Evolutionary conservation across 1,139 yeast species (phyloP).

Genomic region (Debaryomyces fabryi): DNA sequence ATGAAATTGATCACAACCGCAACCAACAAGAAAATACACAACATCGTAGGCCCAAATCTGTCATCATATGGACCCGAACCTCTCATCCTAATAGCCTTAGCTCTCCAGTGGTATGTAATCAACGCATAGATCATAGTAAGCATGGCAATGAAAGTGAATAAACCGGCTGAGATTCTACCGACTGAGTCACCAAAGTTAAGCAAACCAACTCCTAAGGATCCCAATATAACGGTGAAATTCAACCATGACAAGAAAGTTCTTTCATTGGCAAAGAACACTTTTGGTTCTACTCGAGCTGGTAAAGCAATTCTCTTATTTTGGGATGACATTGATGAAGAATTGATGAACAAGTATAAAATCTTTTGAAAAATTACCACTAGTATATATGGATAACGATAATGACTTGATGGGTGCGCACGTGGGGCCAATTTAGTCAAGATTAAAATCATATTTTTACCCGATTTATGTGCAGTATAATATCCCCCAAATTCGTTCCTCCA

Average conservation of each 20-base stretch:
- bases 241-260: constrained; percentile 98
- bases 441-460: no score
- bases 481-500: neutral
- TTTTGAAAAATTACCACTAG: neutral
- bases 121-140: constrained; percentile 96
- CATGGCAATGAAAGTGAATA: constrained; percentile 94
- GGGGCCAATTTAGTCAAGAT: constrained; percentile 5
- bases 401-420: constrained; percentile 2
- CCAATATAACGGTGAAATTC: constrained; percentile 94
- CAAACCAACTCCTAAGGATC: constrained; percentile 94
- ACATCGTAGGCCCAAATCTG: constrained; percentile 98
- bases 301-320: constrained; percentile 82
- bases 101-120: constrained; percentile 98
- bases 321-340: constrained; percentile 23
- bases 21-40: constrained; percentile 86
- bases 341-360: neutral
- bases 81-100: constrained; percentile 94
- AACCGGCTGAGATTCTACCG: constrained; percentile 90
- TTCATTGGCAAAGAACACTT: constrained; percentile 97
- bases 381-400: constrained; percentile 1
- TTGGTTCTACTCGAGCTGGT: constrained; percentile 98
- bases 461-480: neutral
- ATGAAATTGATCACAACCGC: constrained; percentile 93
- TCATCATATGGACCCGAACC: constrained; percentile 99
- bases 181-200: constrained; percentile 93